Percentiles rank a stretch among this genome's conserved stretches.
These are phyloP conservation scores for Copromyces sp. DNA, from an alignment of 495 filamentous ascomycete genomes.

Conservation along the genomic window DNA sequence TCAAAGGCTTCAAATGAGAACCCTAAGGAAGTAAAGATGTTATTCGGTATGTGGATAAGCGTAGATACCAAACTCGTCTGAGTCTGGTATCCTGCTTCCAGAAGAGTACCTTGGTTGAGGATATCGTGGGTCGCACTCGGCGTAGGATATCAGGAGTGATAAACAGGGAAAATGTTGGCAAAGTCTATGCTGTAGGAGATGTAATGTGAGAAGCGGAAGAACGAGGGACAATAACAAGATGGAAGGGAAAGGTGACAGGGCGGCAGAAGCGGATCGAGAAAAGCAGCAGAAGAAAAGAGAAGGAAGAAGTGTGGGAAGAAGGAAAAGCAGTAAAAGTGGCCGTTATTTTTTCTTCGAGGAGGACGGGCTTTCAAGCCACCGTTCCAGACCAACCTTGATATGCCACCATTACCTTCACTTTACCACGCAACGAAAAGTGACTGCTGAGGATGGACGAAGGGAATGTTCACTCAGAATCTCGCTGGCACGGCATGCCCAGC, in stretches of 20 bases:
- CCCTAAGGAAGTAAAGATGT: not conserved
- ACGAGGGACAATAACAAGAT: not conserved
- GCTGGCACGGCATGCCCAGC: not conserved
- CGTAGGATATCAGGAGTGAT: not conserved
- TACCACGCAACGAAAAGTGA: not conserved
- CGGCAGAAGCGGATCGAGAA: not conserved
- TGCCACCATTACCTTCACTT: not conserved
- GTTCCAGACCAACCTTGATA: not conserved
- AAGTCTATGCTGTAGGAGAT: not conserved
- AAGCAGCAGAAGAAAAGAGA: not conserved
- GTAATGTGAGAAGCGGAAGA: not conserved
- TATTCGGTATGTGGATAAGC: not conserved
- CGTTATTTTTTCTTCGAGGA: not conserved
- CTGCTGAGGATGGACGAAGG: not conserved
- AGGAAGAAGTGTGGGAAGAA: not conserved
- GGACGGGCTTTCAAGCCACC: not conserved
- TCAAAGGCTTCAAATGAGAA: not conserved
- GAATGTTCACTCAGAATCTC: not conserved
- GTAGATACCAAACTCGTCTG: not conserved
- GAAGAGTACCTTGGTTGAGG: not conserved
- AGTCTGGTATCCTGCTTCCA: not conserved
- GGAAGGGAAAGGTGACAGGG: not conserved
- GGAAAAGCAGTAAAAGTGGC: not conserved
- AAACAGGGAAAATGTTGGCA: not conserved
- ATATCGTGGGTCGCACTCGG: not conserved